These are phyloP conservation scores for Populus pruinosa DNA, from an alignment of 345 rosid species.

Conservation along the genomic window DNA sequence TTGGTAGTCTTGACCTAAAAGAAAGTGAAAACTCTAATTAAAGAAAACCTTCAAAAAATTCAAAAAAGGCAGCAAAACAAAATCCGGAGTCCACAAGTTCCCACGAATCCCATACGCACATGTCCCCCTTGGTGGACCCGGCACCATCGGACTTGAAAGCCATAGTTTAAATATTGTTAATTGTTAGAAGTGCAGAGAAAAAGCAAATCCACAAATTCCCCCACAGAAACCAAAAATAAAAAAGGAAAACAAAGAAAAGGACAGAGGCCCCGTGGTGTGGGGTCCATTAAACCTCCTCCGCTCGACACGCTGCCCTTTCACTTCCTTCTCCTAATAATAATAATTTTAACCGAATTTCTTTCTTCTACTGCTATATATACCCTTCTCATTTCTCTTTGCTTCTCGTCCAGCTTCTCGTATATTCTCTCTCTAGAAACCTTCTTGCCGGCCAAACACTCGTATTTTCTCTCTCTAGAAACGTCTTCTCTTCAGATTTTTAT, in stretches of 20 bases:
- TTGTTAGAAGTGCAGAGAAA: conserved; percentile 12
- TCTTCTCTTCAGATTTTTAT: no score
- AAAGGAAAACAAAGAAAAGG: neutral
- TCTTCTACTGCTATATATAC: conserved; percentile 35
- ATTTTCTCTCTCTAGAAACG: no score
- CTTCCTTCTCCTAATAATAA: neutral
- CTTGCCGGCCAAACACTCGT: neutral
- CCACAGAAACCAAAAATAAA: neutral
- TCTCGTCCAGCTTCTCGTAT: conserved; percentile 4
- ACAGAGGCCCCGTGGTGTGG: conserved; percentile 24
- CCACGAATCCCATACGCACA: neutral
- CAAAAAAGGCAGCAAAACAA: conserved; percentile 1
- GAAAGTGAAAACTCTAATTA: neutral
- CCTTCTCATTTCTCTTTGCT: conserved; percentile 19
- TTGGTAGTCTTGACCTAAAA: no score
- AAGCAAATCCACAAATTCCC: neutral
- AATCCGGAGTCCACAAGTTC: conserved; percentile 1
- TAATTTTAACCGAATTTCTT: neutral
- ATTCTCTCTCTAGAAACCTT: conserved; percentile 35
- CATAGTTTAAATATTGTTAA: conserved; percentile 35
- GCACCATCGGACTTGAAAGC: conserved; percentile 33
- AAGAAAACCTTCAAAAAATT: neutral
- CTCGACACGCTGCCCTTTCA: conserved; percentile 43
- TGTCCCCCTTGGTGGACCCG: conserved; percentile 32
- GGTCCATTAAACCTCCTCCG: conserved; percentile 19